phyloP scores from a whole-genome alignment of 75 land plant species.

The Azolla pinnata region DNA sequence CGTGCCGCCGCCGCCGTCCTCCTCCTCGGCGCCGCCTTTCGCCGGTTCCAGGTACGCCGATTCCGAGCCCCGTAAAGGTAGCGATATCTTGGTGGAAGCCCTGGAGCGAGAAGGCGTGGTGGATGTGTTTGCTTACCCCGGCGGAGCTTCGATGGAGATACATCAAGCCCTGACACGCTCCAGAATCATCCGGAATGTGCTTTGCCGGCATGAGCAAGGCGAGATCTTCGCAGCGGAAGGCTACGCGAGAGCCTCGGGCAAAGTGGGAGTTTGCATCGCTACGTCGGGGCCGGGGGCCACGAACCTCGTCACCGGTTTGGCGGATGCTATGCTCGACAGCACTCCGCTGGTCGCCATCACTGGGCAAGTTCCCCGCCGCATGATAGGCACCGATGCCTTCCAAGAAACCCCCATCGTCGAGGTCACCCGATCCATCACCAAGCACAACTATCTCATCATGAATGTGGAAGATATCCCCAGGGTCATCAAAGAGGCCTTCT shows the following conservation, averaged over 20 bases:
- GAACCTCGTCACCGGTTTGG: slow-evolving; percentile 77
- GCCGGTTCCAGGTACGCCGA: slow-evolving; percentile 27
- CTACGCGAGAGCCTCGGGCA: slow-evolving; percentile 73
- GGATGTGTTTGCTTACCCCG: slow-evolving; percentile 82
- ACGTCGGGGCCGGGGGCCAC: slow-evolving; percentile 98
- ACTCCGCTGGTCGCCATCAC: slow-evolving; percentile 89
- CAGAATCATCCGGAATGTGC: slow-evolving; percentile 45
- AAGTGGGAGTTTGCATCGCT: slow-evolving; percentile 78
- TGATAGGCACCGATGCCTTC: slow-evolving; percentile 94
- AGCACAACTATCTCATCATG: slow-evolving; percentile 86
- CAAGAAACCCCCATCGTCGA: slow-evolving; percentile 97
- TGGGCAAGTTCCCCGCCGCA: slow-evolving; percentile 85
- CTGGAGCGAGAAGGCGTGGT: slow-evolving; percentile 81
- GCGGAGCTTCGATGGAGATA: slow-evolving; percentile 93
- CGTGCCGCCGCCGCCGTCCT: no score
- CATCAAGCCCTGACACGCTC: slow-evolving; percentile 90
- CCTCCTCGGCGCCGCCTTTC: slow-evolving; percentile 7
- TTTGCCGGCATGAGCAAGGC: slow-evolving; percentile 90
- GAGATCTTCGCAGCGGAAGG: slow-evolving; percentile 92
- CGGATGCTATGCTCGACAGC: slow-evolving; percentile 81
- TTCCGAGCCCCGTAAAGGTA: slow-evolving; percentile 73
- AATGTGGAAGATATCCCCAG: slow-evolving; percentile 79
- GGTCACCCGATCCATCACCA: slow-evolving; percentile 81
- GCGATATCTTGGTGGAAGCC: slow-evolving; percentile 84
- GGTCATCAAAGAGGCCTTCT: slow-evolving; percentile 72